Percentiles rank a stretch among this genome's conserved stretches.
phyloP scores from a whole-genome alignment of 768 basidiomycete genomes.

The Hericium alpestre region DNA sequence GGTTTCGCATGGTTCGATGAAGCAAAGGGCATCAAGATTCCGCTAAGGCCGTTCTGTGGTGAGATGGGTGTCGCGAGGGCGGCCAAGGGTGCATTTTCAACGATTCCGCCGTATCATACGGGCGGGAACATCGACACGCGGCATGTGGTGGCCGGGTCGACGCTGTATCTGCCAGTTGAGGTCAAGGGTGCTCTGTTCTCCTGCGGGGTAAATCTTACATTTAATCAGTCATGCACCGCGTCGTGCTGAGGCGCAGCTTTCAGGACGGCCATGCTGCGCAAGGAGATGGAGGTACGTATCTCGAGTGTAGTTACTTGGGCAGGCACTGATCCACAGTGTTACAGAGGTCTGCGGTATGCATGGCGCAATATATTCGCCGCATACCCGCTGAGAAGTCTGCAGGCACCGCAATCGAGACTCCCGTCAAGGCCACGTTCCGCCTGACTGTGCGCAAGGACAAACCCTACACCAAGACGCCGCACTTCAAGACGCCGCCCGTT shows the following conservation, averaged over 20 bases:
- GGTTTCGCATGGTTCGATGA: conserved; percentile 44
- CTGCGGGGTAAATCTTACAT: conserved; percentile 35
- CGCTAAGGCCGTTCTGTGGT: conserved; percentile 47
- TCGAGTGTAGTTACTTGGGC: not conserved
- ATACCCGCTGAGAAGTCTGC: not conserved
- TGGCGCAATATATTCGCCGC: not conserved
- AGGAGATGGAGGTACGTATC: conserved; percentile 50
- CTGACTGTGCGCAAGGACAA: conserved; percentile 48
- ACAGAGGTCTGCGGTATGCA: conserved; percentile 46
- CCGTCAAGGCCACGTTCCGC: conserved; percentile 44
- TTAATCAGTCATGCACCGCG: not conserved
- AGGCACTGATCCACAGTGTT: not conserved
- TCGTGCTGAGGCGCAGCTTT: not conserved
- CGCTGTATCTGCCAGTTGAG: conserved; percentile 46
- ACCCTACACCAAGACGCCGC: conserved; percentile 47
- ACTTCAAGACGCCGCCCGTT: conserved; percentile 31
- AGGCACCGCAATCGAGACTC: conserved; percentile 59
- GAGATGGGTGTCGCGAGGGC: conserved; percentile 55
- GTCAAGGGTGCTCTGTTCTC: conserved; percentile 52
- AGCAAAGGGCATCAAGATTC: conserved; percentile 36
- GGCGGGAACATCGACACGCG: conserved; percentile 56
- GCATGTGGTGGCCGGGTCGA: conserved; percentile 42
- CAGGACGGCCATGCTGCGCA: conserved; percentile 61
- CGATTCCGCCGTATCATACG: conserved; percentile 51
- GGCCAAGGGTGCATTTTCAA: conserved; percentile 40